These are phyloP conservation scores for Allium fistulosum DNA, from an alignment of 106 monocot genomes.

Conservation along the genomic window DNA sequence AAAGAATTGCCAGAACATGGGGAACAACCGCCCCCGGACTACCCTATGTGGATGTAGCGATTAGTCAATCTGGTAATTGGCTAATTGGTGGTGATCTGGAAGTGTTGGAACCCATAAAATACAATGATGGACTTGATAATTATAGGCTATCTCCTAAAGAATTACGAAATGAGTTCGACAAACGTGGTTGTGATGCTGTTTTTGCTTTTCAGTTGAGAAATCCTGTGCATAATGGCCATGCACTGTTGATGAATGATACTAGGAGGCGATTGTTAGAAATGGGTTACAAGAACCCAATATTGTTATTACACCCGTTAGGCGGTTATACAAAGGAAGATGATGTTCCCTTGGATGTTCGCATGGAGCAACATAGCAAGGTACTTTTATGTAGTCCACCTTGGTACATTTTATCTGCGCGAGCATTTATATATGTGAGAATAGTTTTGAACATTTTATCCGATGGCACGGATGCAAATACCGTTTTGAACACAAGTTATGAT, in stretches of 20 bases:
- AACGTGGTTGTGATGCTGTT: slow-evolving; percentile 80
- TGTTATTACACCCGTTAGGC: slow-evolving; percentile 91
- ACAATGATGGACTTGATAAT: slow-evolving; percentile 95
- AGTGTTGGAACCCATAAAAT: slow-evolving; percentile 88
- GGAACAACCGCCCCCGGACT: slow-evolving; percentile 87
- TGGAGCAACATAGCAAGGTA: slow-evolving; percentile 99
- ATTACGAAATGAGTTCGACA: slow-evolving; percentile 87
- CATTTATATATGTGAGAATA: neutral
- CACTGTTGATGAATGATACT: slow-evolving; percentile 94
- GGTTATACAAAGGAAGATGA: slow-evolving; percentile 97
- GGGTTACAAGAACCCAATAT: slow-evolving; percentile 93
- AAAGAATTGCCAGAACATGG: slow-evolving; percentile 96
- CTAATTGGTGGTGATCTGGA: slow-evolving; percentile 91
- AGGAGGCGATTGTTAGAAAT: slow-evolving; percentile 78
- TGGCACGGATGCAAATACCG: too few species aligned
- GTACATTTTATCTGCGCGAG: neutral
- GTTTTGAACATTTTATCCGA: too few species aligned
- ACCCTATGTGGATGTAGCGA: slow-evolving; percentile 87
- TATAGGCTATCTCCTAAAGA: slow-evolving; percentile 83
- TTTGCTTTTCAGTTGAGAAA: slow-evolving; percentile 97
- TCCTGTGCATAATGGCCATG: slow-evolving; percentile 98
- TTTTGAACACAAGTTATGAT: too few species aligned
- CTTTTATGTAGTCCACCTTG: neutral
- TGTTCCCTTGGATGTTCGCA: slow-evolving; percentile 85
- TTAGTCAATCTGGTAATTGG: slow-evolving; percentile 77